Evolutionary conservation across 768 basidiomycete species (phyloP), one percentile per base, ranked within the genome.

Genomic region (Candolleomyces aberdarensis): DNA sequence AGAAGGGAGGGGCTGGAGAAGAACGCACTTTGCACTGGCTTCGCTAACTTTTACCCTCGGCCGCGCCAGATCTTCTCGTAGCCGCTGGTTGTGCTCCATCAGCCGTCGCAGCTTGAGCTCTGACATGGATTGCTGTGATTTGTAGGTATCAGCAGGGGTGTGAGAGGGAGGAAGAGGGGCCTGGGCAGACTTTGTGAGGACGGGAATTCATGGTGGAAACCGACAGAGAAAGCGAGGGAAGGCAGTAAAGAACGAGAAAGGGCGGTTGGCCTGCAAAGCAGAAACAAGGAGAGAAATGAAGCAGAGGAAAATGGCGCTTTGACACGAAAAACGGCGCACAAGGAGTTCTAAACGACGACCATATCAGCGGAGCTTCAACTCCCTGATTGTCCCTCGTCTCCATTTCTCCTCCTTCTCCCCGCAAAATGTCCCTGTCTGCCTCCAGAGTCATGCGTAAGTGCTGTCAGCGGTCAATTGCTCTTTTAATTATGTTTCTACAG

Each of bases 21-120:
- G 26, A 29, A 48, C 87, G 64, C 66, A 94, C 94, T 87, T 92
- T 66, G 89, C 80, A 69, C 88, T 90, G 43, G 96, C 96, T 75
- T 97, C 94, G 70, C 93, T 95, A 63, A 98, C 91, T 66, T 89
- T 80, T 68, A 95, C 86, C 70, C 96, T 81, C n/a, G 94, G 93
- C 65, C 95, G 78, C 48, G 88, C 86, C 63, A 98, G 77, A 74
- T 98, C 96, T 71, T 97, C 96, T 69, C 88, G 80, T 70, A 97
- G 74, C 64, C 96, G 83, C 72, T 92, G 88, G 70, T 96, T 98
- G 78, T 97, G 94, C 77, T 98, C 96, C 55, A 89, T 91, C 71
- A 98, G 79, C 44, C 96, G 83, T 41, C 95, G 86, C 64, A 97
- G 87, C 84, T 96, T 97, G 71, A 97, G 90, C 83, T 97, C 96